Percentiles rank a stretch among this genome's conserved stretches.
Conservation (phyloP, 2,329 filamentous ascomycete genomes). For the Pseudopyrenochaeta lycopersici region DNA sequence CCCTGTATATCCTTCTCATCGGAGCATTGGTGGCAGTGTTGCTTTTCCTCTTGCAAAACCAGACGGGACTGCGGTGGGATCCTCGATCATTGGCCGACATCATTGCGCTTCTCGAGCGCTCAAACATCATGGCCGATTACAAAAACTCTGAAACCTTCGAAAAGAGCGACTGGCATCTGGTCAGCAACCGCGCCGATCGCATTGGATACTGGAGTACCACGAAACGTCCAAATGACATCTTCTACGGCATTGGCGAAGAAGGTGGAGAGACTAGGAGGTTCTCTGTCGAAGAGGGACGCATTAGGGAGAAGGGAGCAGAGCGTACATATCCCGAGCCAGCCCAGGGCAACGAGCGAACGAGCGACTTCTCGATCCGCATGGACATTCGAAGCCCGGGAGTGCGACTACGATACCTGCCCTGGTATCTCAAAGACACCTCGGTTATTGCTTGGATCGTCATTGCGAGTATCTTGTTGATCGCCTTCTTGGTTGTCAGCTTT, state of each 20-base stretch:
- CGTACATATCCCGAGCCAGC: slow-evolving; percentile 19
- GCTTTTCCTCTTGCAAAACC: slow-evolving; percentile 69
- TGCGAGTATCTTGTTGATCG: slow-evolving; percentile 49
- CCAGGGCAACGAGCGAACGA: slow-evolving; percentile 35
- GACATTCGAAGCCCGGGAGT: slow-evolving; percentile 62
- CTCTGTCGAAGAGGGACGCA: slow-evolving; percentile 59
- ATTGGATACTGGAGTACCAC: slow-evolving; percentile 88
- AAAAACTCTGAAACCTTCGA: slow-evolving; percentile 71
- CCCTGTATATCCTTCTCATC: slow-evolving; percentile 74
- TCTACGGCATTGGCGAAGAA: slow-evolving; percentile 80
- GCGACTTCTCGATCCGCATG: slow-evolving; percentile 57
- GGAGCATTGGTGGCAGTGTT: slow-evolving; percentile 67
- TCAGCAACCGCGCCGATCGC: slow-evolving; percentile 69
- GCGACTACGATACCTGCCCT: slow-evolving; percentile 76
- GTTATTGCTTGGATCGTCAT: slow-evolving; percentile 70
- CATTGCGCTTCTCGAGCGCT: slow-evolving; percentile 78
- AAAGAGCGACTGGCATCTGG: slow-evolving; percentile 62
- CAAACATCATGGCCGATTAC: slow-evolving; percentile 80
- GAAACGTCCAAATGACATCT: slow-evolving; percentile 70
- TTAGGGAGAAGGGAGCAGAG: slow-evolving; percentile 55
- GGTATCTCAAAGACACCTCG: slow-evolving; percentile 74
- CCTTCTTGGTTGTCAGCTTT: slow-evolving; percentile 79
- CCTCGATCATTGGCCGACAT: slow-evolving; percentile 83
- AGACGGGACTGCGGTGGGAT: slow-evolving; percentile 87
- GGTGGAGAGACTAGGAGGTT: slow-evolving; percentile 62